phyloP scores from a whole-genome alignment of 1,139 yeast species.

The Saccharomyces hybrid region DNA sequence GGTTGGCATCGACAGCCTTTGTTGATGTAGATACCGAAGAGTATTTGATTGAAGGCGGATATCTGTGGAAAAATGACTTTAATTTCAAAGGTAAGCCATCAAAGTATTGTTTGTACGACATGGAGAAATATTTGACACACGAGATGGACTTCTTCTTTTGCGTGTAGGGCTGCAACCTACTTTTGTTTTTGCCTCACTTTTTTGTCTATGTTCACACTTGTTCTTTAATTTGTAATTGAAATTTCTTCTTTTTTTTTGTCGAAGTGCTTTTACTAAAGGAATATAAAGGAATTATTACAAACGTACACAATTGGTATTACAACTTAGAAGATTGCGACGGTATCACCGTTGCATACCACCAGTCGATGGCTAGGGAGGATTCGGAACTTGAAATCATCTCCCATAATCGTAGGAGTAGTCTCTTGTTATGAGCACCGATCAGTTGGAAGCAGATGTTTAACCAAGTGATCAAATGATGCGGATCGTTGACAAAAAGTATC shows the following conservation, averaged over 20 bases:
- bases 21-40: conserved; percentile 57
- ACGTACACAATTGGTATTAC: not conserved
- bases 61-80: conserved; percentile 67
- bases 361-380: conserved; percentile 9
- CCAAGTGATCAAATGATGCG: not conserved
- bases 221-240: not conserved
- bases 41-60: conserved; percentile 83
- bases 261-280: not conserved
- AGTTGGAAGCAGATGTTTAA: conserved; percentile 9
- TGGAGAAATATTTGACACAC: not conserved
- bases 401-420: conserved; percentile 11
- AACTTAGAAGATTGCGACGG: not conserved
- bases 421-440: not conserved
- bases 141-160: not conserved
- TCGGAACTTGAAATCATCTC: conserved; percentile 5
- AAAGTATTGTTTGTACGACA: conserved; percentile 31
- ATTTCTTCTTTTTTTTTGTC: not conserved
- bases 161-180: not conserved
- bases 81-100: conserved; percentile 62
- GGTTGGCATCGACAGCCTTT: conserved; percentile 67
- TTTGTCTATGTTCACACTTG: not conserved
- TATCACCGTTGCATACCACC: conserved; percentile 13
- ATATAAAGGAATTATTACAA: not conserved
- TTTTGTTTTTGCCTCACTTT: not conserved
- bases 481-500: conserved; percentile 13